Percentiles rank a stretch among this genome's conserved stretches.
Conservation (phyloP, 805 yeast species). For the Kregervanrija pseudodelftensis region DNA sequence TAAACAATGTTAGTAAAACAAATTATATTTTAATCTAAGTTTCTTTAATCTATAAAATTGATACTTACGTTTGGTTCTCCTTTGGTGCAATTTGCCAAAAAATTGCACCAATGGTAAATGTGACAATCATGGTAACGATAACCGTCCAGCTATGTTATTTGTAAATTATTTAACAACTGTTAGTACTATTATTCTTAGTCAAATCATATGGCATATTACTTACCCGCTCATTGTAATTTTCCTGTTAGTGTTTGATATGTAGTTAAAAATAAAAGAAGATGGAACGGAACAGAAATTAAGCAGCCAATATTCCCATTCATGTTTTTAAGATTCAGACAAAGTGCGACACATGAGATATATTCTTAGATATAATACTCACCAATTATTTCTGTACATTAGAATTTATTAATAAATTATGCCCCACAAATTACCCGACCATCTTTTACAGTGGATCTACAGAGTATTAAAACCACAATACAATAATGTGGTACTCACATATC, state of each 20-base stretch:
- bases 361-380: no score
- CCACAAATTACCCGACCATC: constrained; percentile 28
- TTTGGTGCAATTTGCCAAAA: constrained; percentile 87
- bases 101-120: constrained; percentile 49
- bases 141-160: constrained; percentile 53
- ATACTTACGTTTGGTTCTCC: constrained; percentile 59
- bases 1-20: not conserved
- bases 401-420: not conserved
- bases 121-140: constrained; percentile 52
- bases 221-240: constrained; percentile 38
- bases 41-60: not conserved
- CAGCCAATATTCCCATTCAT: no score
- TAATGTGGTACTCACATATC: constrained; percentile 51
- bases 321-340: no score
- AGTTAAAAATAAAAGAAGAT: no score
- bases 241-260: no score
- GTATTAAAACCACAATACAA: constrained; percentile 54
- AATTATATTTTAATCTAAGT: not conserved
- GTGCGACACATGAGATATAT: no score
- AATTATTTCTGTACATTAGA: no score
- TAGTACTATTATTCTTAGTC: not conserved
- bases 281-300: no score
- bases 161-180: constrained; percentile 1
- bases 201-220: constrained; percentile 11
- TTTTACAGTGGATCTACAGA: constrained; percentile 48